A percentile compares a stretch with the other conserved stretches of the same genome.
These are phyloP conservation scores for Neobulgaria alba DNA, from an alignment of 2,329 filamentous ascomycete genomes.

Conservation along the genomic window DNA sequence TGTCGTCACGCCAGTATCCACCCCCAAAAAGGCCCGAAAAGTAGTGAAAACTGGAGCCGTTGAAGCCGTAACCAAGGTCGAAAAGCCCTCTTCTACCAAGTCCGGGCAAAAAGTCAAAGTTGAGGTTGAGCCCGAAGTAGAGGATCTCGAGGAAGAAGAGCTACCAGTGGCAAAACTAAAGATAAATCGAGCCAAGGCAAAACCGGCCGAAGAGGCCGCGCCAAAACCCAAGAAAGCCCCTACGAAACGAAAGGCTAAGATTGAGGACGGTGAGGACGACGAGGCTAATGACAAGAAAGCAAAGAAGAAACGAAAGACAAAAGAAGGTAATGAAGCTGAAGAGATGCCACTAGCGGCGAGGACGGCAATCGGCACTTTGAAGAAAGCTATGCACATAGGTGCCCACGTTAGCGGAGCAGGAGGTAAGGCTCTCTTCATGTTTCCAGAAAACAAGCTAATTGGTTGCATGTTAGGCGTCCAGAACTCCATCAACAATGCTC, in stretches of 20 bases:
- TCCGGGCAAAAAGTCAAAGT: conserved; percentile 9
- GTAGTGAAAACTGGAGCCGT: conserved; percentile 11
- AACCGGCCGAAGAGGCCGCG: conserved; percentile 9
- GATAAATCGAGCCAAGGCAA: conserved; percentile 13
- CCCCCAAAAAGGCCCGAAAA: conserved; percentile 13
- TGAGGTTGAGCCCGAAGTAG: conserved; percentile 7
- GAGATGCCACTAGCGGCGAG: conserved; percentile 59
- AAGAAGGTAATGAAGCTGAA: conserved; percentile 46
- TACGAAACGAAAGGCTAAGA: conserved; percentile 24
- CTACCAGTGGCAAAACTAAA: conserved; percentile 9
- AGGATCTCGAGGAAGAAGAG: conserved; percentile 6
- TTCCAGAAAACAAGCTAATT: too few species aligned
- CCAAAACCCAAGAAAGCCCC: conserved; percentile 15
- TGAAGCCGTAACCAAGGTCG: conserved; percentile 7
- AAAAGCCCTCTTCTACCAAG: conserved; percentile 6
- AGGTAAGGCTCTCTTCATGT: conserved; percentile 42
- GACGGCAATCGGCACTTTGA: conserved; percentile 54
- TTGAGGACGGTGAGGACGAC: conserved; percentile 14
- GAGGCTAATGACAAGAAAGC: conserved; percentile 17
- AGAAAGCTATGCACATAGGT: conserved; percentile 70
- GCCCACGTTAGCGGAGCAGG: conserved; percentile 88
- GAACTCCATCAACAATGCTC: conserved; percentile 71
- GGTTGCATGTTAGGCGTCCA: conserved; percentile 62
- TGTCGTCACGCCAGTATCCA: background rate
- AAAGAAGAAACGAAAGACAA: conserved; percentile 42